These are phyloP conservation scores for Panicum hallii DNA, from an alignment of 202 grass and related monocot species.

Conservation along the genomic window DNA sequence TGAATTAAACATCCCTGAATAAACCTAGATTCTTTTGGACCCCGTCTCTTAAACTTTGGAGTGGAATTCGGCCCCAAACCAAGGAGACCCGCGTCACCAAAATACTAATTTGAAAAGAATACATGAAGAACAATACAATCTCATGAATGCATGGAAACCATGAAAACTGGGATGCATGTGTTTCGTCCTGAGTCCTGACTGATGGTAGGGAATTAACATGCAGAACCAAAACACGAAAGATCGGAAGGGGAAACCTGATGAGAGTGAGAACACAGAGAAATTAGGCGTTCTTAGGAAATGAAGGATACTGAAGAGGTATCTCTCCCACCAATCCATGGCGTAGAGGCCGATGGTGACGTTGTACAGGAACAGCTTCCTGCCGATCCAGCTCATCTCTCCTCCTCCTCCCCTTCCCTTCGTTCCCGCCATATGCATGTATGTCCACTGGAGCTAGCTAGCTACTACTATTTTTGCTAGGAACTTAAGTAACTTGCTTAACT, in stretches of 20 bases:
- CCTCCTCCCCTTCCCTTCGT: not conserved
- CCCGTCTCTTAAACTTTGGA: not conserved
- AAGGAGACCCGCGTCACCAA: not conserved
- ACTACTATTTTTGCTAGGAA: not conserved
- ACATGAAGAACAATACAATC: not conserved
- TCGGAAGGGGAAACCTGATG: not conserved
- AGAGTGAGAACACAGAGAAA: not conserved
- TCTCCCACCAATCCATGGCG: slow-evolving; percentile 65
- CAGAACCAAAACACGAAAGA: not conserved
- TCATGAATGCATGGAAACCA: no score
- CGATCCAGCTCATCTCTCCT: slow-evolving; percentile 38
- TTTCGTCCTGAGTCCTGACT: no score
- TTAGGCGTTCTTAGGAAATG: not conserved
- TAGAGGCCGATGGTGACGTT: slow-evolving; percentile 64
- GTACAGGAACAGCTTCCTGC: slow-evolving; percentile 62
- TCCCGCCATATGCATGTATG: not conserved
- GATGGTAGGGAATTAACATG: no score
- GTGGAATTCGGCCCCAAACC: not conserved
- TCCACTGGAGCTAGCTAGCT: no score
- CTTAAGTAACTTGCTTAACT: not conserved
- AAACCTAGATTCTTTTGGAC: not conserved
- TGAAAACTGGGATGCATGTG: no score
- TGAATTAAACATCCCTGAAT: not conserved
- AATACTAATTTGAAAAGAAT: not conserved
- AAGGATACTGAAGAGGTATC: slow-evolving; percentile 65